A percentile compares a stretch with the other conserved stretches of the same genome.
Conservation (phyloP, 768 basidiomycete genomes). For the Suillus ampliporus region DNA sequence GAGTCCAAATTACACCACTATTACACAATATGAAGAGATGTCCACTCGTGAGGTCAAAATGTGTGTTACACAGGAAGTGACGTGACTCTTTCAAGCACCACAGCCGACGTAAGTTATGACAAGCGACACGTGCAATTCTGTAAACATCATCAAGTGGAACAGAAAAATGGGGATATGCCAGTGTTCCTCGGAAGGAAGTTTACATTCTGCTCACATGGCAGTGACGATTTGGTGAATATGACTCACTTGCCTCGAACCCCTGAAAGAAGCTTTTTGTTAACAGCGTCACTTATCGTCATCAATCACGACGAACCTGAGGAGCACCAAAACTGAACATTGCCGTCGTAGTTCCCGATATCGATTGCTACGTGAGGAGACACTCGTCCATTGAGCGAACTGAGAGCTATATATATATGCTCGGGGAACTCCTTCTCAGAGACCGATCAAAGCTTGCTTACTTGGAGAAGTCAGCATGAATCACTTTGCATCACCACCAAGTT, state of each 20-base stretch:
- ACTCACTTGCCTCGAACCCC: background rate
- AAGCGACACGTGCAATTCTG: background rate
- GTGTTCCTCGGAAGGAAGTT: background rate
- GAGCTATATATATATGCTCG: background rate
- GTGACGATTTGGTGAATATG: background rate
- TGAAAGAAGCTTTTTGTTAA: background rate
- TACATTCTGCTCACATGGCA: background rate
- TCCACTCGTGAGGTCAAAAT: background rate
- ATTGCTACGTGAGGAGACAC: background rate
- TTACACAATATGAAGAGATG: background rate
- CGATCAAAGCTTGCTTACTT: background rate
- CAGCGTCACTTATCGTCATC: background rate
- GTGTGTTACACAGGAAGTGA: too few relatives aligned
- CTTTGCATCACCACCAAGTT: background rate
- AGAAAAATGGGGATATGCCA: background rate
- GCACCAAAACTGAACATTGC: background rate
- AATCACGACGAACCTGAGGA: background rate
- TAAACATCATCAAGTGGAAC: background rate
- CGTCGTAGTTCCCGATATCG: background rate
- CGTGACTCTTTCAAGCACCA: too few relatives aligned
- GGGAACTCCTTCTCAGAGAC: background rate
- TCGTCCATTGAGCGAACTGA: background rate
- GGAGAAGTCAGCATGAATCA: background rate
- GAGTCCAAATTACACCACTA: background rate
- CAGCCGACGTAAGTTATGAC: background rate